Conservation (phyloP, 495 filamentous ascomycete genomes). For the Penicillium daleae region DNA sequence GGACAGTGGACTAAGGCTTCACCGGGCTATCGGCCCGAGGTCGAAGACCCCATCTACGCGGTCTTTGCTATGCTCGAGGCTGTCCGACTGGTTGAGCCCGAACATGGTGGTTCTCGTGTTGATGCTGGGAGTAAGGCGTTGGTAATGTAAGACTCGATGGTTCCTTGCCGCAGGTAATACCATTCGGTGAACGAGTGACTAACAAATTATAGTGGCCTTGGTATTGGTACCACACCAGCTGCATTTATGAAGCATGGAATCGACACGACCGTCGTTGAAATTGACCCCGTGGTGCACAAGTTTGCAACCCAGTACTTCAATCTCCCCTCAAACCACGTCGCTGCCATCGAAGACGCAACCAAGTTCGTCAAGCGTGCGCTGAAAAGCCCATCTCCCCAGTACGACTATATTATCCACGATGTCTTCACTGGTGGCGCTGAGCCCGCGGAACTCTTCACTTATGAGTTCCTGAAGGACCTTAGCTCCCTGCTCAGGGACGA, state of each 20-base stretch:
- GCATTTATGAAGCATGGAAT: conserved; percentile 87
- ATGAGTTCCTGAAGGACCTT: conserved; percentile 75
- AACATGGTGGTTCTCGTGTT: conserved; percentile 47
- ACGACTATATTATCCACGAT: conserved; percentile 94
- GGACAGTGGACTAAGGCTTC: conserved; percentile 74
- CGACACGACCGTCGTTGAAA: conserved; percentile 88
- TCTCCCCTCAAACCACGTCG: conserved; percentile 75
- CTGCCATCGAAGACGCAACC: conserved; percentile 81
- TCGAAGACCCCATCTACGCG: conserved; percentile 86
- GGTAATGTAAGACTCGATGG: conserved; percentile 63
- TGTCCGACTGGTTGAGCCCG: conserved; percentile 73
- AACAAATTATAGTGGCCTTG: conserved; percentile 68
- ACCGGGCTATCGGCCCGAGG: conserved; percentile 46
- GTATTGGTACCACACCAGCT: conserved; percentile 86
- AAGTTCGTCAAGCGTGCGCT: conserved; percentile 64
- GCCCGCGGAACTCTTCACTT: conserved; percentile 83
- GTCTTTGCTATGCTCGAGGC: conserved; percentile 94
- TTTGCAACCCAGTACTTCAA: conserved; percentile 84
- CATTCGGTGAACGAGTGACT: not conserved
- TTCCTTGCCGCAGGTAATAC: not conserved
- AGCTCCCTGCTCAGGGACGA: conserved; percentile 69
- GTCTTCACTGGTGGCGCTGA: conserved; percentile 98
- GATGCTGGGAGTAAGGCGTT: conserved; percentile 77
- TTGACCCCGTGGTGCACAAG: conserved; percentile 85
- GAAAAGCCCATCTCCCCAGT: conserved; percentile 51